Percentiles rank a stretch among this genome's conserved stretches.
Conservation (phyloP, 2,329 filamentous ascomycete species). For the Penicillium sp. region DNA sequence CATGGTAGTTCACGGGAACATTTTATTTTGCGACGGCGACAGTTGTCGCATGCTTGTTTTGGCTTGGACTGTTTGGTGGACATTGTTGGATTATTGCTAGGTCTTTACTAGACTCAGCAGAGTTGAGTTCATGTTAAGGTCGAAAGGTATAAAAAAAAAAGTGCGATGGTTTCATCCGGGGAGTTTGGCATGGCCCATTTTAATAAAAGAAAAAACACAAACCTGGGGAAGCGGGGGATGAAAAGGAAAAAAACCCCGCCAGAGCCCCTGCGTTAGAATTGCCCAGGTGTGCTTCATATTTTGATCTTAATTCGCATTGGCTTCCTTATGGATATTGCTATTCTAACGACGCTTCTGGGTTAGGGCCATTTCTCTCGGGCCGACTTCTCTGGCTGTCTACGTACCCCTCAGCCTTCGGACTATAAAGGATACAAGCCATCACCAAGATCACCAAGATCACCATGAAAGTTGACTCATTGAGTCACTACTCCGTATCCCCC, state of each 20-base stretch:
- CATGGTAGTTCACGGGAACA: conserved; percentile 36
- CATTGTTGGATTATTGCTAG: conserved; percentile 18
- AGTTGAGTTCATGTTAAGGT: not conserved
- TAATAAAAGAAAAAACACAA: not conserved
- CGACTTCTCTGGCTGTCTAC: not conserved
- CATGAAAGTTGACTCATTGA: not conserved
- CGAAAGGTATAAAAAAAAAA: not conserved
- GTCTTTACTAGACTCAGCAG: not conserved
- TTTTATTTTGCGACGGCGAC: conserved; percentile 38
- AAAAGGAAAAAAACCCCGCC: conserved; percentile 10
- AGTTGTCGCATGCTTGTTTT: conserved; percentile 37
- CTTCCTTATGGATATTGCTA: not conserved
- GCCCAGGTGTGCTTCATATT: not conserved
- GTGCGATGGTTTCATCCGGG: conserved; percentile 1
- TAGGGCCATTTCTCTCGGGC: not conserved
- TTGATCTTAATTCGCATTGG: not conserved
- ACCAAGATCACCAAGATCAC: not conserved
- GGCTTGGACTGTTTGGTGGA: conserved; percentile 17
- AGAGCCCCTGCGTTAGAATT: conserved; percentile 7
- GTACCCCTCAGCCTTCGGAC: not conserved
- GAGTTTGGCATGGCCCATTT: not conserved
- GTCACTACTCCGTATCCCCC: not conserved
- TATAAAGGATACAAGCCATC: not conserved
- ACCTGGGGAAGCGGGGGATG: conserved; percentile 16
- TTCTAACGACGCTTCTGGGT: not conserved